Conservation (phyloP, 352 stramenopile genomes). For the Aphanomyces stellatus region DNA sequence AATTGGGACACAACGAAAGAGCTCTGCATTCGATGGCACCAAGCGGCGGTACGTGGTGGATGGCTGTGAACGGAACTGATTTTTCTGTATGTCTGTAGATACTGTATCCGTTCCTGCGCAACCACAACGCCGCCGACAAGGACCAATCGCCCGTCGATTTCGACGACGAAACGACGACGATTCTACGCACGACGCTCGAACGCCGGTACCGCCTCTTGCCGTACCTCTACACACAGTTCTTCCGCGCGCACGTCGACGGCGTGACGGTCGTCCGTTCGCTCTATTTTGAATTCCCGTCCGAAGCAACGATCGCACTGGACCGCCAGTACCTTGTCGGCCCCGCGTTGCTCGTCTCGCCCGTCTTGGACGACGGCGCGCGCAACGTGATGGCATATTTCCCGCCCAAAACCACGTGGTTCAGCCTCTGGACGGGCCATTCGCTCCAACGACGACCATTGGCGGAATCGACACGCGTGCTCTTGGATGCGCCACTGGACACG, state of each 20-base stretch:
- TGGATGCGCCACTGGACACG: constrained; percentile 34
- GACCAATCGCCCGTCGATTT: constrained; percentile 59
- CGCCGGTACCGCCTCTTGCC: constrained; percentile 69
- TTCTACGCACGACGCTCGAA: constrained; percentile 54
- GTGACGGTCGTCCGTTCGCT: constrained; percentile 41
- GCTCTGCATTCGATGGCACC: constrained; percentile 61
- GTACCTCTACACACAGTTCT: constrained; percentile 73
- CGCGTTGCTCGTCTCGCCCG: constrained; percentile 41
- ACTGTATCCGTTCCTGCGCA: constrained; percentile 71
- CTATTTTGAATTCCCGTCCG: constrained; percentile 53
- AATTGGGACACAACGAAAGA: constrained; percentile 43
- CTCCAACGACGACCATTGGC: neutral
- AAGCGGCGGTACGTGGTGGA: neutral
- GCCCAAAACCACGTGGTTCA: constrained; percentile 40
- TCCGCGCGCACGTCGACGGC: constrained; percentile 36
- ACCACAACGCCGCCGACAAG: constrained; percentile 63
- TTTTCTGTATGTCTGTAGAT: neutral
- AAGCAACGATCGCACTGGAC: constrained; percentile 33
- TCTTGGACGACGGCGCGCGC: constrained; percentile 40
- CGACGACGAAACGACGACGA: constrained; percentile 35
- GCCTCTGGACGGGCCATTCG: constrained; percentile 42
- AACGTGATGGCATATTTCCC: constrained; percentile 32
- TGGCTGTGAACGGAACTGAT: neutral
- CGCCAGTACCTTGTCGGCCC: constrained; percentile 47
- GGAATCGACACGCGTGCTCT: constrained; percentile 10